Evolutionary conservation across 345 rosid genomes (phyloP).

Genomic region (Alliaria petiolata): DNA sequence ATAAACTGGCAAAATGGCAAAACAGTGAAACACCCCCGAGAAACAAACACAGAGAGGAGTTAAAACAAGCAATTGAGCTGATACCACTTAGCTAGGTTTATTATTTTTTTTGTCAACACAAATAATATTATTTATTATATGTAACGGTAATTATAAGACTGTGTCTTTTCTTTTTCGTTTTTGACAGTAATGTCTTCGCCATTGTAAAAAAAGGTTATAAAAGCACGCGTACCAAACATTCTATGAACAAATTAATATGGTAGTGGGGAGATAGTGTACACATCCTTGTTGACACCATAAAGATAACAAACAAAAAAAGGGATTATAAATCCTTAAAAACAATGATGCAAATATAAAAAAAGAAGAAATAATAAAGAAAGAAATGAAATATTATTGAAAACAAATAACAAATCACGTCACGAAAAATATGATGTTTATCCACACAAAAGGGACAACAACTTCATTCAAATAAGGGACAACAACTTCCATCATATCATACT

Average conservation of each 20-base stretch:
- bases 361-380: background rate
- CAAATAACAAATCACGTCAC: background rate
- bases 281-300: constrained; percentile 12
- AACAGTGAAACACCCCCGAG: no score
- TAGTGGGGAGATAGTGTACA: constrained; percentile 27
- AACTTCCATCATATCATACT: no score
- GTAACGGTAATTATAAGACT: background rate
- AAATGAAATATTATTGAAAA: background rate
- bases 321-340: background rate
- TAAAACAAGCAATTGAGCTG: no score
- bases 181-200: background rate
- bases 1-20: no score
- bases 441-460: constrained; percentile 8
- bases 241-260: background rate
- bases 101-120: background rate
- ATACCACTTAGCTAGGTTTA: background rate
- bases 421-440: constrained; percentile 12
- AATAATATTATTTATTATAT: background rate
- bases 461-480: background rate
- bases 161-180: background rate
- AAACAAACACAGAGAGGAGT: no score
- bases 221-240: constrained; percentile 26
- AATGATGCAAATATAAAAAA: background rate
- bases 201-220: background rate
- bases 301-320: background rate